phyloP scores from a whole-genome alignment of 2,329 filamentous ascomycete species.

The Paecilomyces sp. region DNA sequence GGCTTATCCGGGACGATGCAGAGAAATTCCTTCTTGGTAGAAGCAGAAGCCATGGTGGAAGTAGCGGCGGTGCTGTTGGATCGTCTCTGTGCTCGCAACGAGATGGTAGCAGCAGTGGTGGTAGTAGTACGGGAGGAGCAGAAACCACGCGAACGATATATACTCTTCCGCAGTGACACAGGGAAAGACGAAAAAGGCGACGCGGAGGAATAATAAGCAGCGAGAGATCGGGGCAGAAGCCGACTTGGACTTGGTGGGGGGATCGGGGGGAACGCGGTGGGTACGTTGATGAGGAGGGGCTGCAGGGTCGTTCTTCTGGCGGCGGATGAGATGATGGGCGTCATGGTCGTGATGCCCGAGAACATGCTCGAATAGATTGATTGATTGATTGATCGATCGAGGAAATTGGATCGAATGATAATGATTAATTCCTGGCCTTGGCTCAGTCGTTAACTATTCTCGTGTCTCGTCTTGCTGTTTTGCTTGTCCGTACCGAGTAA shows the following conservation, averaged over 20 bases:
- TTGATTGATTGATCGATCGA: no score
- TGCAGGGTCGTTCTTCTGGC: neutral
- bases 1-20: constrained; percentile 63
- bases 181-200: neutral
- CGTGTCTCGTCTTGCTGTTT: no score
- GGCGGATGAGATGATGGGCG: neutral
- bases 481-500: no score
- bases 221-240: neutral
- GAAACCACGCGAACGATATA: neutral
- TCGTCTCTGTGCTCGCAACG: neutral
- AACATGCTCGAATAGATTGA: no score
- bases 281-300: neutral
- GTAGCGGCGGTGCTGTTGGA: constrained; percentile 6
- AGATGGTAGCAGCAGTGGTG: neutral
- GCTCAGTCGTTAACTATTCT: no score
- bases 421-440: no score
- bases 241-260: neutral
- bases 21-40: constrained; percentile 55
- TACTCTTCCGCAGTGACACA: neutral
- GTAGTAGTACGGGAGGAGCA: neutral
- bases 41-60: constrained; percentile 12
- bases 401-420: no score
- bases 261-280: neutral
- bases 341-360: no score
- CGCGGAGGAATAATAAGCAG: neutral